Evolutionary conservation across 1,284 basidiomycete species (phyloP).

Genomic region (Rhodotorula sp.): DNA sequence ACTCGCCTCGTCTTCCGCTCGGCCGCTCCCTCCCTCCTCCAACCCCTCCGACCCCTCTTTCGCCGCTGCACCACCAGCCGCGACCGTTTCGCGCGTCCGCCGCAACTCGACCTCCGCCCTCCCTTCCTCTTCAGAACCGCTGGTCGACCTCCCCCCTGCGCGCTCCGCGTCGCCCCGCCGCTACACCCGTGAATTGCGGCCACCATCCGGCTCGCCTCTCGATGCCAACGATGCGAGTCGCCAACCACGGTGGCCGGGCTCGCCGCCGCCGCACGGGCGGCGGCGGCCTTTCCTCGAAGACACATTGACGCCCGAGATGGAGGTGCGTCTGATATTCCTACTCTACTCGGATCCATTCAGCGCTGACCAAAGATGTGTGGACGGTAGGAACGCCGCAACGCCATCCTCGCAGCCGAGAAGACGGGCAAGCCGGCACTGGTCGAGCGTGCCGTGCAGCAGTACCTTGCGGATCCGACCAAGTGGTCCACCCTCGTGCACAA

Average conservation of each 20-base stretch:
- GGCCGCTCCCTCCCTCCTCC: not conserved
- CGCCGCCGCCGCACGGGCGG: no score
- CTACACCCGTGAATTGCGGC: not conserved
- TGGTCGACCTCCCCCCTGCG: not conserved
- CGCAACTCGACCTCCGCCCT: conserved; percentile 21
- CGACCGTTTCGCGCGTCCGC: conserved; percentile 1
- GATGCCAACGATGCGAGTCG: not conserved
- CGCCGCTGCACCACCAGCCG: not conserved
- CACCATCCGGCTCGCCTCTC: not conserved
- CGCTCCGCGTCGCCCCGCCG: not conserved
- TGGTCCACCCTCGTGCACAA: conserved; percentile 62
- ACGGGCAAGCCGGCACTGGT: conserved; percentile 11
- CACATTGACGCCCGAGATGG: no score
- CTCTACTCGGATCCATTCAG: no score
- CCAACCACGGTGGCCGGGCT: no score
- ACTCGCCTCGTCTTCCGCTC: not conserved
- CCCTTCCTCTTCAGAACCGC: conserved; percentile 10
- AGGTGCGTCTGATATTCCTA: no score
- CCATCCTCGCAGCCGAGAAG: conserved; percentile 16
- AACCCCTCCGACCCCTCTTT: not conserved
- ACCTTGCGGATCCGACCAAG: conserved; percentile 21
- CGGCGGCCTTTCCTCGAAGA: no score
- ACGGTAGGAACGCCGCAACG: not conserved
- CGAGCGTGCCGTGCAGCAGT: conserved; percentile 25
- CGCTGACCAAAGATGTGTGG: no score